Evolutionary conservation across 2,329 filamentous ascomycete genomes (phyloP), one percentile per base, ranked within the genome.

Genomic region (Thermomyces lanuginosus): DNA sequence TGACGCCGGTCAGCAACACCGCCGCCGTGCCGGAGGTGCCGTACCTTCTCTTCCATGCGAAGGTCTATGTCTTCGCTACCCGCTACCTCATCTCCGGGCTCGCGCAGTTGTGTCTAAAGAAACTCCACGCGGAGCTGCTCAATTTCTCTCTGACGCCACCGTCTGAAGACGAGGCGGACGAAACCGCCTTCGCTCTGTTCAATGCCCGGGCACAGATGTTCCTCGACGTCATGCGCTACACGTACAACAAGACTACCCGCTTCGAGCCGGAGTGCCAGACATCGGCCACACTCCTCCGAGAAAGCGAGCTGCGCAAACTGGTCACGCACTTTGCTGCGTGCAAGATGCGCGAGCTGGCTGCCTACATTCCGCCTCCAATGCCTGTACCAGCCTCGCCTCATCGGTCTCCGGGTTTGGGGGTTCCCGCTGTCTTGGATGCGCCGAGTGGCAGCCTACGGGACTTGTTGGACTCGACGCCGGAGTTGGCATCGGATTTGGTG

Each of bases 21-120:
- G 22, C 26, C 7, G 7, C 23, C 15, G 27, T 24, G 6, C 30
- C 37, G 9, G 44, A 45, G 8, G 39, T 50, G 8, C 51, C 52
- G 3, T 55, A 56, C 29, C 43, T 56, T 15, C 42, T 53, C 20
- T 56, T 55, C 37, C 53, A 57, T 21, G 53, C 53, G n/a, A 56
- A 57, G 38, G 32, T 57, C 23, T 56, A 57, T 33, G 48, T 55
- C 31, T 56, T 56, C 29, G 51, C 53, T n/a, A 51, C 50, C 2
- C 48, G 49, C 25, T 57, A 53, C 36, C 38, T 56, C 22, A 52
- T 56, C 29, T 48, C 50, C 3, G 46, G 45, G 8, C 45, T 57
- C 14, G 51, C 51, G 2, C 49, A 55, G 28, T 41, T 56, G 16
- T 51, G 50, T 34, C 45, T 56, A 4, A 45, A 46, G 25, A 56